phyloP scores from a whole-genome alignment of 305 asterid species.

The Rubia balearica region DNA sequence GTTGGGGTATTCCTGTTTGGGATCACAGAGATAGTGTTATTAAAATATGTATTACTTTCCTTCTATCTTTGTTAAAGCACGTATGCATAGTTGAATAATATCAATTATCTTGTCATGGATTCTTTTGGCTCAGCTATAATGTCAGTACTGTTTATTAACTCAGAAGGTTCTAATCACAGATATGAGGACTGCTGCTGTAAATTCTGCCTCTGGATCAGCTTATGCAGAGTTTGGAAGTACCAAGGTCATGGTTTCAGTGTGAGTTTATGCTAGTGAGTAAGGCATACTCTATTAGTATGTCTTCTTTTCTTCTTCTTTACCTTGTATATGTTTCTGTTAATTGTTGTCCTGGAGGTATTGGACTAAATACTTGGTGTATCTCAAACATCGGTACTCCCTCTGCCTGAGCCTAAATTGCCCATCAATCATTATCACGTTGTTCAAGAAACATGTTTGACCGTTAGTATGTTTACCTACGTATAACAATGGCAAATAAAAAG shows the following conservation, averaged over 20 bases:
- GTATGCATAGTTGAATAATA: neutral
- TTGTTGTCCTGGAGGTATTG: neutral
- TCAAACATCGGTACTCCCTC: neutral
- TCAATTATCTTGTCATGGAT: neutral
- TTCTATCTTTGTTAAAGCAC: neutral
- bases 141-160: neutral
- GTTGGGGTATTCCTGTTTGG: neutral
- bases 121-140: neutral
- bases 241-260: conserved; percentile 96
- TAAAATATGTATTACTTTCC: neutral
- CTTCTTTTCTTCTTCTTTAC: neutral
- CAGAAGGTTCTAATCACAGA: conserved; percentile 38
- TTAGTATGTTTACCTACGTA: too few species aligned
- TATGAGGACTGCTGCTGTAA: conserved; percentile 80
- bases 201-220: conserved; percentile 95
- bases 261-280: conserved; percentile 26
- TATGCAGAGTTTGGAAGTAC: conserved; percentile 94
- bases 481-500: too few species aligned
- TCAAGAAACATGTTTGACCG: too few species aligned
- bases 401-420: too few species aligned
- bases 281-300: neutral
- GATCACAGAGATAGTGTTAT: neutral
- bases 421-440: too few species aligned
- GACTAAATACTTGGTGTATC: neutral
- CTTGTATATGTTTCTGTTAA: neutral